Conservation (phyloP, 2,329 filamentous ascomycete genomes). For the Botrytis pseudocinerea region DNA sequence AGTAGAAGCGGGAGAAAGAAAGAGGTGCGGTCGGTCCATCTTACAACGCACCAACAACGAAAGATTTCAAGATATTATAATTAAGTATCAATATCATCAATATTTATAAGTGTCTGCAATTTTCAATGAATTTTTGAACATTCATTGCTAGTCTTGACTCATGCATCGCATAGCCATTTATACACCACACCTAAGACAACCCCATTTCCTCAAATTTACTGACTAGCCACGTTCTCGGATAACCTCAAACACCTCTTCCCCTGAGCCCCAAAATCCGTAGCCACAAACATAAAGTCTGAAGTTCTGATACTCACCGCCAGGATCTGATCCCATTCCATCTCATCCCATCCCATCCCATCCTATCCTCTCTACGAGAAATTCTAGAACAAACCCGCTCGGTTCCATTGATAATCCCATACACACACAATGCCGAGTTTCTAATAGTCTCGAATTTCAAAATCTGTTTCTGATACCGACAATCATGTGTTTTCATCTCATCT, state of each 20-base stretch:
- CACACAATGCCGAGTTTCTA: background rate
- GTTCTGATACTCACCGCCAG: background rate
- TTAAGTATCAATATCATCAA: background rate
- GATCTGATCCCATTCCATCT: background rate
- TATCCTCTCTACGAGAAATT: background rate
- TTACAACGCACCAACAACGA: background rate
- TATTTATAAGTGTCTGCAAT: background rate
- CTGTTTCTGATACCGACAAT: background rate
- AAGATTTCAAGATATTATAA: background rate
- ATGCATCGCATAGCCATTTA: background rate
- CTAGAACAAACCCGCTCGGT: background rate
- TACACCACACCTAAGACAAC: background rate
- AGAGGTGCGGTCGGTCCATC: background rate
- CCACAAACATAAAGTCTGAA: background rate
- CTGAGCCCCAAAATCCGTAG: background rate
- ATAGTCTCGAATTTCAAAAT: background rate
- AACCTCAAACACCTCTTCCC: background rate
- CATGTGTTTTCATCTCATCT: background rate
- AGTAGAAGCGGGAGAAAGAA: background rate
- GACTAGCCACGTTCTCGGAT: background rate
- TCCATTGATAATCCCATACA: background rate
- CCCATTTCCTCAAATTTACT: background rate
- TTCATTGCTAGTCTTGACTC: background rate
- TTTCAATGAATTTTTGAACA: no score
- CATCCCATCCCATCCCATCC: background rate